A percentile compares a stretch with the other conserved stretches of the same genome.
Conservation (phyloP, 768 basidiomycete genomes). For the Omphalotus guepiniiformis region DNA sequence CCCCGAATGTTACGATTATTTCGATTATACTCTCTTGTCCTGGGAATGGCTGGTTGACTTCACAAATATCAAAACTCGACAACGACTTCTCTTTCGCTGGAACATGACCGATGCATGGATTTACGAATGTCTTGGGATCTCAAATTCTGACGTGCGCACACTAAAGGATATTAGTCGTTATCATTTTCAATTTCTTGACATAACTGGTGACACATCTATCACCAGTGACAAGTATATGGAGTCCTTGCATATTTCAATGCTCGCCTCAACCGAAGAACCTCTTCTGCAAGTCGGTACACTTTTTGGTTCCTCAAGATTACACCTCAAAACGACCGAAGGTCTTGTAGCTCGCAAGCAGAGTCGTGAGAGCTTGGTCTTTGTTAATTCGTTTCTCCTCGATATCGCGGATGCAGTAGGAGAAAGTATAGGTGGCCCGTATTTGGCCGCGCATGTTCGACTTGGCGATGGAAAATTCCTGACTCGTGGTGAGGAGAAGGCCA, state of each 20-base stretch:
- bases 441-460: slow-evolving; percentile 64
- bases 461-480: slow-evolving; percentile 61
- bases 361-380: slow-evolving; percentile 54
- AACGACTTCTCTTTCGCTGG: slow-evolving; percentile 44
- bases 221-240: slow-evolving; percentile 35
- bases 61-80: slow-evolving; percentile 28
- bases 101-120: slow-evolving; percentile 49
- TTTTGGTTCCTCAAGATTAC: slow-evolving; percentile 71
- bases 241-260: slow-evolving; percentile 37
- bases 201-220: slow-evolving; percentile 20
- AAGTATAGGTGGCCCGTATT: slow-evolving; percentile 38
- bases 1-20: slow-evolving; percentile 58
- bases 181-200: slow-evolving; percentile 61
- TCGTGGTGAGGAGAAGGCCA: slow-evolving; percentile 36
- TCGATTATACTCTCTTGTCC: slow-evolving; percentile 56
- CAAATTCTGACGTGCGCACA: slow-evolving; percentile 33
- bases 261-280: slow-evolving; percentile 37
- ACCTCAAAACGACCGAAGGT: slow-evolving; percentile 38
- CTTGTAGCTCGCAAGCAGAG: slow-evolving; percentile 40
- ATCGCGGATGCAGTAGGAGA: slow-evolving; percentile 40
- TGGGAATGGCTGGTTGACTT: slow-evolving; percentile 73
- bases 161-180: slow-evolving; percentile 57
- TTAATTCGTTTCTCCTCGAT: slow-evolving; percentile 41
- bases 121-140: slow-evolving; percentile 33
- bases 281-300: slow-evolving; percentile 71